Evolutionary conservation across 208 protist genomes (phyloP).

Genomic region (Trypanosoma conorhini): DNA sequence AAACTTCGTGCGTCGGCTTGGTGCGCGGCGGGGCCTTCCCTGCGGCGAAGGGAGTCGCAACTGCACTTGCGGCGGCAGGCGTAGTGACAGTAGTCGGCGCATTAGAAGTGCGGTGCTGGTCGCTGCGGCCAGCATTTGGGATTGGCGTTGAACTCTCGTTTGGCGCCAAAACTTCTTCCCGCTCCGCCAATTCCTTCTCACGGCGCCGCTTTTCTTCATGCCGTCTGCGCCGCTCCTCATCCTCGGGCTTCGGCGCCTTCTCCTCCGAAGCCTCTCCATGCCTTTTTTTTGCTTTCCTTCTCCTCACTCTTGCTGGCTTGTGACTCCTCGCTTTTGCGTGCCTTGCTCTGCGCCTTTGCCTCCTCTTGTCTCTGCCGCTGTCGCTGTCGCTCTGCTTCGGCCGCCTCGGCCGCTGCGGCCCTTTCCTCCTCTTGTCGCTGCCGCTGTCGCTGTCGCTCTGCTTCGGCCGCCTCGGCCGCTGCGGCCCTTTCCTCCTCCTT

Average conservation of each 20-base stretch:
- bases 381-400: conserved; percentile 7
- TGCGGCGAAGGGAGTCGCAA: conserved; percentile 27
- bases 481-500: conserved; percentile 20
- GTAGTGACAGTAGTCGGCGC: conserved; percentile 3
- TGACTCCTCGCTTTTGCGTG: conserved; percentile 11
- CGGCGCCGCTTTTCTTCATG: conserved; percentile 59
- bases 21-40: conserved; percentile 74
- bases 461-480: background rate
- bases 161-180: background rate
- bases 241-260: conserved; percentile 28
- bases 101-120: background rate
- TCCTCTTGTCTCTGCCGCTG: conserved; percentile 6
- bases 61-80: conserved; percentile 11
- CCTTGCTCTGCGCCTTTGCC: background rate
- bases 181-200: conserved; percentile 16
- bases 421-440: conserved; percentile 7
- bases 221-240: conserved; percentile 63
- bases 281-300: conserved; percentile 30
- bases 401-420: background rate
- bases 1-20: conserved; percentile 79
- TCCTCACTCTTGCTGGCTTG: conserved; percentile 31
- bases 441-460: background rate
- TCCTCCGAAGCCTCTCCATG: conserved; percentile 24
- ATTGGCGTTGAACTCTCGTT: conserved; percentile 4
- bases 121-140: conserved; percentile 5